Evolutionary conservation across 305 asterid genomes (phyloP), one percentile per base, ranked within the genome.

Genomic region (Ajuga reptans): DNA sequence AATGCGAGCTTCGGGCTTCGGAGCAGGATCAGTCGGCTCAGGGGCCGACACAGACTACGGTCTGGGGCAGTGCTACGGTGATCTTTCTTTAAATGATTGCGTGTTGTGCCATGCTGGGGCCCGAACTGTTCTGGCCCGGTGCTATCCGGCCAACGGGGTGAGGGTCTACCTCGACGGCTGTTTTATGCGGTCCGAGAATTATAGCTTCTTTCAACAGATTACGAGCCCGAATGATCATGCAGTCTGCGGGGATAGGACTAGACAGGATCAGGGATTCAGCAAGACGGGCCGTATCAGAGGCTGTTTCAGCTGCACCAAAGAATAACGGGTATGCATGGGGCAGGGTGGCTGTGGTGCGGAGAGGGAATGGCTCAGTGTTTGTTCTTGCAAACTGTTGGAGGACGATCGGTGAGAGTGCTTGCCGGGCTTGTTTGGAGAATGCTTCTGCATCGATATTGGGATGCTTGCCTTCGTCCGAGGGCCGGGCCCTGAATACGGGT

Each of bases 101-200:
- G 81, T 74, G 3, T 15, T 79, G 49, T 88, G 95, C 78, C 81
- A 83, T 16, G 86, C 86, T 2, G 82, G 80, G 14, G 85, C 84
- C 16, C 85, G 90, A 0, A 84, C 86, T 0, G 37, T 75, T 1
- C 78, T 84, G 2, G 85, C 92, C n/a, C 83, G 62, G 62, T 86
- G 95, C 79, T 81, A 74, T 29, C 89, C 92, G 1, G 9, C 1
- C 15, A 80, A 60, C 6, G 86, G 82, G 1, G 95, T 82, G 16
- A 82, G 82, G 55, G 66, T 88, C 46, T 88, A 55, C 49, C 90
- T 86, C 8, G 92, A 86, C 50, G 90, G 92, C n/a, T 84, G 95
- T 76, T 88, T 83, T 56, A 81, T 86, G 84, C 73, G 95, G 33
- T 65, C 69, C 24, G 83, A 77, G 75, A 88, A 86, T 52, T 83